Evolutionary conservation across 441 rosid genomes (phyloP).

Genomic region (Monsonia emarginata): DNA sequence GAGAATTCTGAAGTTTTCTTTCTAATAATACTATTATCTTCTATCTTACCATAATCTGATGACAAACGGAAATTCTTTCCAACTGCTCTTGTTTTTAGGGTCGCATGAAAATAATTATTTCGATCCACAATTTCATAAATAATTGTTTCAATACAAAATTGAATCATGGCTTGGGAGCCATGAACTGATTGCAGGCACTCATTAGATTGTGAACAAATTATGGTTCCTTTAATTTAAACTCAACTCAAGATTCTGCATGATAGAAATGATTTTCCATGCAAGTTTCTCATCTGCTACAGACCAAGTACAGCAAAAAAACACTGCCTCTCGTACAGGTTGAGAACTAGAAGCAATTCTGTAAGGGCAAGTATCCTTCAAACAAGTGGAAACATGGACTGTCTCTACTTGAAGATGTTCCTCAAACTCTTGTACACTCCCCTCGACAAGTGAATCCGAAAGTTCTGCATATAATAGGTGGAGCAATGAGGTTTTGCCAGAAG

Average conservation of each 20-base stretch:
- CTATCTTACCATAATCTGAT: too few species aligned
- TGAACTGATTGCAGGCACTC: too few species aligned
- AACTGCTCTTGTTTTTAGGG: too few species aligned
- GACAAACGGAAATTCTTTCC: too few species aligned
- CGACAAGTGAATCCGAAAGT: constrained; percentile 29
- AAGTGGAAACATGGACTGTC: constrained; percentile 37
- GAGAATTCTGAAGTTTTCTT: too few species aligned
- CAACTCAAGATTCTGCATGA: constrained; percentile 22
- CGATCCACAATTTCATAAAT: too few species aligned
- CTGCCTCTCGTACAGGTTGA: constrained; percentile 11
- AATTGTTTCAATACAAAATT: too few species aligned
- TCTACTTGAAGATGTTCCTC: constrained; percentile 45
- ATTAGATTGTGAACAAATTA: too few species aligned
- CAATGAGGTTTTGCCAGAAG: constrained; percentile 15
- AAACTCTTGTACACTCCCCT: constrained; percentile 28
- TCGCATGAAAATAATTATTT: too few species aligned
- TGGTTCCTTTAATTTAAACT: constrained; percentile 10
- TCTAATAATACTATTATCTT: too few species aligned
- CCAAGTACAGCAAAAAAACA: constrained; percentile 72
- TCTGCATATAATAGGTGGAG: constrained; percentile 28
- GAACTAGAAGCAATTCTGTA: constrained; percentile 23
- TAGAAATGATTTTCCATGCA: constrained; percentile 58
- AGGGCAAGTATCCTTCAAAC: constrained; percentile 49
- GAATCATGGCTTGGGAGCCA: too few species aligned
- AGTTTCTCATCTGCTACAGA: constrained; percentile 50